Evolutionary conservation across 306 rosid species (phyloP), one percentile per base, ranked within the genome.

Genomic region (Luffa acutangula): DNA sequence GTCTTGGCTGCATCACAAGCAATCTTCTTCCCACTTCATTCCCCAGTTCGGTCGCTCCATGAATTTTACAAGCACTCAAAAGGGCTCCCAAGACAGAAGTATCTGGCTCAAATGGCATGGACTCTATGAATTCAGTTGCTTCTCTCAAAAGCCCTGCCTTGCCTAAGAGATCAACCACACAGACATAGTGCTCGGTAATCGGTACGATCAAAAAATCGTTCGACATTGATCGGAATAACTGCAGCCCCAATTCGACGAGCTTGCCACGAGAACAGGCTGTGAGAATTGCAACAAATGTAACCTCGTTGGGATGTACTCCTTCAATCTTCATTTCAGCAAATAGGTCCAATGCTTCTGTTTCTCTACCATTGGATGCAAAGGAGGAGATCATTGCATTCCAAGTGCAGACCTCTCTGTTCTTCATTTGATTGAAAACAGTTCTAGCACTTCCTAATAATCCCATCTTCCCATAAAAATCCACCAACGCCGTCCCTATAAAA

Each of bases 341-440:
- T 89, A 87, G 48, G 70, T 85, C 86, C 43, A 92, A 49, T 66
- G 93, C 93, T 66, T 90, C 87, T 79, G 72, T 81, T 90, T 87
- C 97, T 62, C 79, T 84, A 34, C 95, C 89, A 86, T 92, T 87
- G 66, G 90, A 87, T 77, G 96, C 85, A 62, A 91, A 80, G 0
- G 91, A 83, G 75, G 92, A 87, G 74, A 94, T 88, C 96, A 94
- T 92, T 43, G 91, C 94, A 82, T 92, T 94, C 97, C 96, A 92
- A 69, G 90, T 80, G 80, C 96, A 94, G 11, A 87, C 87, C 81
- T 86, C 87, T 80, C 74, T 91, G 33, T 69, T 58, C 25, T 13
- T 75, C 89, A 87, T 85, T 43, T 39, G 52, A 73, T 81, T 41
- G 42, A 91, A 92, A 25, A 91, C 81, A 84, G 70, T 87, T 45